Evolutionary conservation across 192 early-diverging fungal species (phyloP), one percentile per base, ranked within the genome.

Genomic region (Cetraspora pellucida): DNA sequence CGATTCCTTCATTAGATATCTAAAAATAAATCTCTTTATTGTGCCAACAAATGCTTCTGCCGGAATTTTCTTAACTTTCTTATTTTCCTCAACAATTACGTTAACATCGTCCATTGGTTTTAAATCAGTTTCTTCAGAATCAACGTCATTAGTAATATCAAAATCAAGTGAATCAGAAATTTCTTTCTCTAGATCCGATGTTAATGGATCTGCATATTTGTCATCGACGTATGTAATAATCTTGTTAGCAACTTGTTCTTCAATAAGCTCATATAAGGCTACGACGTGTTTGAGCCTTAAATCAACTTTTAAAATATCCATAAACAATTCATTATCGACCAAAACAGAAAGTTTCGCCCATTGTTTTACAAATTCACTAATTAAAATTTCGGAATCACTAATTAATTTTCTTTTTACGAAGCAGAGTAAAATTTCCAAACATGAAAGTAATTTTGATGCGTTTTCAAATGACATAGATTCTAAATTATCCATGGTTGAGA

Each of bases 391-490:
- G 17, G 46, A 59, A 63, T 65, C 25, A 10, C 37, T 30, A 8
- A 19, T 28, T 16, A 21, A 10, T 13, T 37, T 78, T 19, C 77
- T 52, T 74, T 78, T 73, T 16, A 78, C 31, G 28, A 73, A 78
- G 25, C 70, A 78, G 10, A 78, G 44, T 43, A 78, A 28, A 17
- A 78, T 78, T 67, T 78, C 77, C 37, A 78, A 58, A 16, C 55
- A 63, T n/a, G 77, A 58, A 16, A 78, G 46, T 37, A 78, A 17
- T 47, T 67, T 21, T 23, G 44, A 67, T 30, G 65, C 65, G 25
- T 23, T 47, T 25, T 55, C 52, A 27, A 54, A 50, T 30, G 7
- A 9, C 31, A 45, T n/a, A 25, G 28, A 28, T 52, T 50, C 1
- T 21, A 37, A n/a, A 59, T 37, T 16, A 63, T 43, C 37, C 37